These are phyloP conservation scores for Wickerhamomyces chambardii DNA, from an alignment of 805 yeast species.

Conservation along the genomic window DNA sequence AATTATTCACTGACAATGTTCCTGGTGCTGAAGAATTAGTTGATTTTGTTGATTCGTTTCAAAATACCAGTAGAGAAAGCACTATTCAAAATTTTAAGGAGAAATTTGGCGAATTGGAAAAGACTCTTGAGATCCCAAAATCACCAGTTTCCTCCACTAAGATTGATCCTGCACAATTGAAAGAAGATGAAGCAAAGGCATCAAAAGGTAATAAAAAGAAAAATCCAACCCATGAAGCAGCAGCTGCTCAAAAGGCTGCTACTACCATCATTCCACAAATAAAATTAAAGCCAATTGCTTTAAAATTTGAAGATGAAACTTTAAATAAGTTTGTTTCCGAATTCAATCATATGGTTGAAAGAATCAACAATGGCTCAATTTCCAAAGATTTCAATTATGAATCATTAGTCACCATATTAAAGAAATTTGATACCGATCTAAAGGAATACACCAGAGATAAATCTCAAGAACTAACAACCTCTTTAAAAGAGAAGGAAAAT, in stretches of 20 bases:
- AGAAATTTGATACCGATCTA: constrained; percentile 13
- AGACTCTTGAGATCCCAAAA: constrained; percentile 28
- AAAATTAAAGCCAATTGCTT: constrained; percentile 20
- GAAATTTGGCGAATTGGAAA: constrained; percentile 27
- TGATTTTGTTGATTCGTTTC: constrained; percentile 34
- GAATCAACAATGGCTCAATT: constrained; percentile 14
- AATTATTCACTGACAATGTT: constrained; percentile 49
- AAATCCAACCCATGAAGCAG: constrained; percentile 1
- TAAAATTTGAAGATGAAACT: constrained; percentile 20
- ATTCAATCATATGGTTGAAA: constrained; percentile 13
- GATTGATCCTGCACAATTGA: constrained; percentile 16
- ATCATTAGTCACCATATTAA: constrained; percentile 7
- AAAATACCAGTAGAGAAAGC: constrained; percentile 14
- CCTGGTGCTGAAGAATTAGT: constrained; percentile 55
- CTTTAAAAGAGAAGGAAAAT: constrained; percentile 33
- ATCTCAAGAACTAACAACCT: constrained; percentile 4
- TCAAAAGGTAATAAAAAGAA: constrained; percentile 5
- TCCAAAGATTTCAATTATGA: constrained; percentile 6
- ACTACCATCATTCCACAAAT: background rate
- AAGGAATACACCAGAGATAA: constrained; percentile 5
- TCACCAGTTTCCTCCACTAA: constrained; percentile 26
- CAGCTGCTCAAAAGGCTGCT: constrained; percentile 5
- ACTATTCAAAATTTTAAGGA: constrained; percentile 26
- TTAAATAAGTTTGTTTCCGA: constrained; percentile 14
- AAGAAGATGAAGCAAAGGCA: constrained; percentile 9